Evolutionary conservation across 345 rosid genomes (phyloP), one percentile per base, ranked within the genome.

Genomic region (Sisymbrium altissimum): DNA sequence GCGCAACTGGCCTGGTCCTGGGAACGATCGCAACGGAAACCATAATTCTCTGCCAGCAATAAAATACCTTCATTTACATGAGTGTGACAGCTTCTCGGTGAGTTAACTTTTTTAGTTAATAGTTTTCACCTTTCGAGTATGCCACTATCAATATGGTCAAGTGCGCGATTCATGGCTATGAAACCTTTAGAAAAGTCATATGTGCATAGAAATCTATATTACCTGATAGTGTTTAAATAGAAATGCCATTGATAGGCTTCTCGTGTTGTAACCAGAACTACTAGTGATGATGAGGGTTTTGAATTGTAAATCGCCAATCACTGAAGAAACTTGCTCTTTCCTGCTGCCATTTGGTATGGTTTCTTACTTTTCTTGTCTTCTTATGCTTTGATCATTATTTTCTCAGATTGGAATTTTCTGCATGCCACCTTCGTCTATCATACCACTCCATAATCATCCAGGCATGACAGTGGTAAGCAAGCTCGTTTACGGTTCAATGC

Each of bases 371-470:
- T 49, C 55, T 40, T 50, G 46, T 39, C 30, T 40, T 40, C 72
- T 71, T 30, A 56, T 48, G 66, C 12, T 9, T 15, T 40, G 23
- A 56, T 41, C 25, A 70, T 57, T 38, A 21, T 64, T 58, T 5
- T 77, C 46, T 73, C 88, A 96, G 98, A 96, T 96, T 79, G 97
- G 98, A 54, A 87, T 92, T 75, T 96, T 96, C 83, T 90, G 96
- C 79, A 96, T 86, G 97, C 97, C 97, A 9, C 91, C 99, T 45
- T 86, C 88, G 33, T 90, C 98, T 36, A 69, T 91, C 64, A 94
- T 94, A 61, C 98, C 98, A 48, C 93, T 94, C 66, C 98, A 94
- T 79, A 90, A 92, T 83, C 99, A 90, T 83, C 92, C 99, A n/a
- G 95, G 99, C 77, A 89, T 92, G 95, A 87, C 93, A 13, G 98